Conservation (phyloP, 2,329 filamentous ascomycete species). For the Talaromyces pinophilus region DNA sequence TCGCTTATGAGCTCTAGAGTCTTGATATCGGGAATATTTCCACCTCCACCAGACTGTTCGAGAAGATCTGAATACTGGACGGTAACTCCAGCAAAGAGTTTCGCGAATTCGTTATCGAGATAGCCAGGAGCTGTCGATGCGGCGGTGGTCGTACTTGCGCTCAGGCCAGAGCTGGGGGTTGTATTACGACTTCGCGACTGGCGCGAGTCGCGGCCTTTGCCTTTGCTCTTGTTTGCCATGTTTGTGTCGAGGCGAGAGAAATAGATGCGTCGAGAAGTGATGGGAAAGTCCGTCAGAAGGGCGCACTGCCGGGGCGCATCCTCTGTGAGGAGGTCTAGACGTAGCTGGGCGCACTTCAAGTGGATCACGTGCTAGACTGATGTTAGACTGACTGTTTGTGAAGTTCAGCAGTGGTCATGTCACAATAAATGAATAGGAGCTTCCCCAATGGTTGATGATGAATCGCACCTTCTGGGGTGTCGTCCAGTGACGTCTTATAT, state of each 20-base stretch:
- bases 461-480: background rate
- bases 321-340: background rate
- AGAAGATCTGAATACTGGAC: conserved; percentile 61
- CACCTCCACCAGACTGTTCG: conserved; percentile 54
- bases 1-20: conserved; percentile 54
- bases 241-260: background rate
- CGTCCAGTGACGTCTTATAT: conserved; percentile 6
- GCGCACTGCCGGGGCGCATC: conserved; percentile 1
- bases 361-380: background rate
- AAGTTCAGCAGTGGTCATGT: background rate
- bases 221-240: conserved; percentile 51
- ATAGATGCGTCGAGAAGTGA: background rate
- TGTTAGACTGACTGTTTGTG: background rate
- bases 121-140: conserved; percentile 50
- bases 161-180: conserved; percentile 59
- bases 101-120: conserved; percentile 55
- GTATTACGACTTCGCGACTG: conserved; percentile 63
- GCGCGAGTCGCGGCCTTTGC: conserved; percentile 55
- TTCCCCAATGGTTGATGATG: background rate
- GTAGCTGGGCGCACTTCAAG: background rate
- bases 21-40: conserved; percentile 51
- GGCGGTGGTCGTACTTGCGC: conserved; percentile 45
- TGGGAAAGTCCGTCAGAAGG: conserved; percentile 2
- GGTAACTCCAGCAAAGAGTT: conserved; percentile 51
- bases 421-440: background rate